Percentiles rank a stretch among this genome's conserved stretches.
phyloP scores from a whole-genome alignment of 148 eudicot genomes.

The Amaranthus hypochondriacus region DNA sequence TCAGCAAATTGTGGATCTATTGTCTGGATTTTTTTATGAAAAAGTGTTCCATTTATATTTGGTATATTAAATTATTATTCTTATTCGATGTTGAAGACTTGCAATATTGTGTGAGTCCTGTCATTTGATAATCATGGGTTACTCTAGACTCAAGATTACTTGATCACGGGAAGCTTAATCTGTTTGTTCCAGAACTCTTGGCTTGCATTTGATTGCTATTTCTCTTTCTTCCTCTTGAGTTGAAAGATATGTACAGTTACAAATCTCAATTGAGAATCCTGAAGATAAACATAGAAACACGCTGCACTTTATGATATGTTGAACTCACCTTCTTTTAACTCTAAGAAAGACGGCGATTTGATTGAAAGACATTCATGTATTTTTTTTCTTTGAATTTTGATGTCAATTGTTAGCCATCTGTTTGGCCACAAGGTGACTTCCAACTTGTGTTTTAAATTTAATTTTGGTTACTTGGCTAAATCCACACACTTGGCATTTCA shows the following conservation, averaged over 20 bases:
- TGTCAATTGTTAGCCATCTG: too few relatives aligned
- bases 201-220: conserved; percentile 1
- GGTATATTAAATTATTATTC: conserved; percentile 18
- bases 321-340: too few relatives aligned
- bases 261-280: too few relatives aligned
- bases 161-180: neutral
- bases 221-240: neutral
- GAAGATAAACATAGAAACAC: too few relatives aligned
- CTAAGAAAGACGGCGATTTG: too few relatives aligned
- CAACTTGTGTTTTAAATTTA: too few relatives aligned
- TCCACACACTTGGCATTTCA: too few relatives aligned
- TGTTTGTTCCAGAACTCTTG: neutral
- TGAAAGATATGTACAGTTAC: neutral
- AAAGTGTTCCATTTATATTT: conserved; percentile 13
- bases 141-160: neutral
- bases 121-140: conserved; percentile 8
- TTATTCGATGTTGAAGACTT: conserved; percentile 17
- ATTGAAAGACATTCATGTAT: too few relatives aligned
- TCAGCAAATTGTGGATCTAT: conserved; percentile 28
- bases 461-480: too few relatives aligned
- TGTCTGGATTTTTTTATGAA: conserved; percentile 17
- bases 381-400: too few relatives aligned
- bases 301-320: too few relatives aligned
- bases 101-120: neutral
- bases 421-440: too few relatives aligned